Evolutionary conservation across 495 filamentous ascomycete genomes (phyloP).

Genomic region (Trypethelium eluteriae): DNA sequence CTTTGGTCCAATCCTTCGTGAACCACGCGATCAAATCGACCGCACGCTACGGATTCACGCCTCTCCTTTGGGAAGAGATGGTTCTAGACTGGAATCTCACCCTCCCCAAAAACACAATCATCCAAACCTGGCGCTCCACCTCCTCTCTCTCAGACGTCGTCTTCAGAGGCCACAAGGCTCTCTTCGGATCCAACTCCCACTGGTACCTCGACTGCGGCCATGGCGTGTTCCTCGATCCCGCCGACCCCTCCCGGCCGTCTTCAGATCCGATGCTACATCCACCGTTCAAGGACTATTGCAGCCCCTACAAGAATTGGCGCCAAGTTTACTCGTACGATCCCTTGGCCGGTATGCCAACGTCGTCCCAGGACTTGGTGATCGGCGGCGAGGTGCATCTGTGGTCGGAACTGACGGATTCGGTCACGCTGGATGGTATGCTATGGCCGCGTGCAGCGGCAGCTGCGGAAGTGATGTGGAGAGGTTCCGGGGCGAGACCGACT

Average conservation of each 20-base stretch:
- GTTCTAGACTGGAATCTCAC: slow-evolving; percentile 66
- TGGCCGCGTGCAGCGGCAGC: slow-evolving; percentile 68
- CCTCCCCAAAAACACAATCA: slow-evolving; percentile 53
- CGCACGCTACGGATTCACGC: slow-evolving; percentile 50
- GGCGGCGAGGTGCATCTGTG: slow-evolving; percentile 73
- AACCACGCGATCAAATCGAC: slow-evolving; percentile 55
- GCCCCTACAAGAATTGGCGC: slow-evolving; percentile 65
- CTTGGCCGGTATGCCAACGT: slow-evolving; percentile 48
- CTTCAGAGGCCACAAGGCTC: slow-evolving; percentile 54
- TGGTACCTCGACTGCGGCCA: slow-evolving; percentile 73
- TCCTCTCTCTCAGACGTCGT: slow-evolving; percentile 48
- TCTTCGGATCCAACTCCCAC: slow-evolving; percentile 66
- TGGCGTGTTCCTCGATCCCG: slow-evolving; percentile 64
- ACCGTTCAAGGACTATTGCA: slow-evolving; percentile 72
- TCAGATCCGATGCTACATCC: slow-evolving; percentile 35
- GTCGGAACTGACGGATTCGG: slow-evolving; percentile 67
- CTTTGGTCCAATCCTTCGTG: slow-evolving; percentile 64
- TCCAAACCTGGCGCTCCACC: slow-evolving; percentile 65
- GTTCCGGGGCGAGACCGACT: slow-evolving; percentile 32
- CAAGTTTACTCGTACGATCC: slow-evolving; percentile 72
- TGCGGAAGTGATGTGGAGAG: slow-evolving; percentile 71
- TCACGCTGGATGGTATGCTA: slow-evolving; percentile 59
- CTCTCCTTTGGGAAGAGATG: slow-evolving; percentile 79
- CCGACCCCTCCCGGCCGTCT: slow-evolving; percentile 20
- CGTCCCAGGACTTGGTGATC: slow-evolving; percentile 54